A percentile compares a stretch with the other conserved stretches of the same genome.
Evolutionary conservation across 768 basidiomycete genomes (phyloP).

Genomic region (Polyporus arcularius): DNA sequence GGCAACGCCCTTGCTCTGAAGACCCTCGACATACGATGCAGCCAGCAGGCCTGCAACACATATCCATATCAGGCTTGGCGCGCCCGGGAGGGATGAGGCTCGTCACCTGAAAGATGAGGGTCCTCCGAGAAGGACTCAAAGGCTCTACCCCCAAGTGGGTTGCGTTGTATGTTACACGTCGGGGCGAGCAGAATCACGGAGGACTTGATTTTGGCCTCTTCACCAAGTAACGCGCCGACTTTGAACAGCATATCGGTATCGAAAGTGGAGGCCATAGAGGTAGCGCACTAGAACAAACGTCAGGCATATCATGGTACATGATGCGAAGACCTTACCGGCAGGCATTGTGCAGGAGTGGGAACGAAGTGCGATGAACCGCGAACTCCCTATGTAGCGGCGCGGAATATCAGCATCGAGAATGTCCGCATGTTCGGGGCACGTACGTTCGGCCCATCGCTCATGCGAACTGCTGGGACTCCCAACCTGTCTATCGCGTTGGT

Average conservation of each 20-base stretch:
- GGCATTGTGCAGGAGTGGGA: slow-evolving; percentile 62
- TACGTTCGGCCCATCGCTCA: slow-evolving; percentile 73
- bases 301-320: not conserved
- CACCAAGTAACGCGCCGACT: slow-evolving; percentile 60
- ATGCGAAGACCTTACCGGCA: slow-evolving; percentile 48
- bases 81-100: not conserved
- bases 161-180: slow-evolving; percentile 75
- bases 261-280: slow-evolving; percentile 71
- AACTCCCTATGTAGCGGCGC: slow-evolving; percentile 49
- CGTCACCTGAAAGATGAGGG: slow-evolving; percentile 60
- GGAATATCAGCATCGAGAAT: not conserved
- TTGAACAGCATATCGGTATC: slow-evolving; percentile 56
- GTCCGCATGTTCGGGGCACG: slow-evolving; percentile 1
- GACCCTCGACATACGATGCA: slow-evolving; percentile 66
- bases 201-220: slow-evolving; percentile 67
- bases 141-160: slow-evolving; percentile 57
- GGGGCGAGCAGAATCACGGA: slow-evolving; percentile 67
- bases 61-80: not conserved
- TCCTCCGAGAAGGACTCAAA: slow-evolving; percentile 79
- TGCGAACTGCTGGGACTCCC: slow-evolving; percentile 64
- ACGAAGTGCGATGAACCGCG: slow-evolving; percentile 68
- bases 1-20: slow-evolving; percentile 66
- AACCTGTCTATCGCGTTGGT: slow-evolving; percentile 57
- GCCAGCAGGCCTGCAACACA: slow-evolving; percentile 51
- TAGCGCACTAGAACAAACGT: slow-evolving; percentile 51